Evolutionary conservation across 805 yeast genomes (phyloP).

Genomic region (Suhomyces faveliae): DNA sequence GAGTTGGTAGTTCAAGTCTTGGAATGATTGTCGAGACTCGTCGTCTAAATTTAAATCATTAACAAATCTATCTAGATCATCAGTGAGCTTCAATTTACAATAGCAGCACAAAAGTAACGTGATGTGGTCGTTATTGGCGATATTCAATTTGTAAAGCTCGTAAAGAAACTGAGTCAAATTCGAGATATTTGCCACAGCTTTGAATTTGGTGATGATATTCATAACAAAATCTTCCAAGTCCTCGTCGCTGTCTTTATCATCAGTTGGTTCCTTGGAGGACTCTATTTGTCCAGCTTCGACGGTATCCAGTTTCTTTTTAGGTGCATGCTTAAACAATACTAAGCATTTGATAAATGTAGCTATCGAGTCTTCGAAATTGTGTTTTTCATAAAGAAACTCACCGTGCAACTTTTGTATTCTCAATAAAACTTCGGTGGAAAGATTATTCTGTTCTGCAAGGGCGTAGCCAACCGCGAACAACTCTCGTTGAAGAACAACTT

Average conservation of each 20-base stretch:
- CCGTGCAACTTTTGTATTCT: slow-evolving; percentile 53
- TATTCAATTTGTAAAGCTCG: slow-evolving; percentile 50
- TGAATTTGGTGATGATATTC: slow-evolving; percentile 74
- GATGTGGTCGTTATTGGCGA: slow-evolving; percentile 76
- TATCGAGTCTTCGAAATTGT: slow-evolving; percentile 67
- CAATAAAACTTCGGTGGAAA: slow-evolving; percentile 29
- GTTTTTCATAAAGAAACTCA: slow-evolving; percentile 65
- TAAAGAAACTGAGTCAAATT: slow-evolving; percentile 64
- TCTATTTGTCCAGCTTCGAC: too few species aligned
- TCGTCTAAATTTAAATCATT: slow-evolving; percentile 32
- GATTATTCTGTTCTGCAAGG: slow-evolving; percentile 48
- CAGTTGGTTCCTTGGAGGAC: too few species aligned
- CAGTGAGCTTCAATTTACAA: slow-evolving; percentile 67
- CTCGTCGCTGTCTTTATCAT: too few species aligned
- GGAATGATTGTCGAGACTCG: slow-evolving; percentile 14
- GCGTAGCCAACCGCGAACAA: slow-evolving; percentile 70
- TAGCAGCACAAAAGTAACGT: slow-evolving; percentile 76
- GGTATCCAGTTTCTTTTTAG: neutral
- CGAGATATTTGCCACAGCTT: slow-evolving; percentile 70
- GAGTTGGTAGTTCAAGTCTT: slow-evolving; percentile 62
- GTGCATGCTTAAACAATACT: slow-evolving; percentile 16
- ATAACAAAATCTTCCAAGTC: slow-evolving; percentile 48
- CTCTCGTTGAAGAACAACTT: slow-evolving; percentile 65
- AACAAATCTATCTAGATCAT: slow-evolving; percentile 58
- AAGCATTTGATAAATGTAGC: slow-evolving; percentile 61